These are phyloP conservation scores for Oryza glumipatula DNA, from an alignment of 176 grass and related monocot species.

Conservation along the genomic window DNA sequence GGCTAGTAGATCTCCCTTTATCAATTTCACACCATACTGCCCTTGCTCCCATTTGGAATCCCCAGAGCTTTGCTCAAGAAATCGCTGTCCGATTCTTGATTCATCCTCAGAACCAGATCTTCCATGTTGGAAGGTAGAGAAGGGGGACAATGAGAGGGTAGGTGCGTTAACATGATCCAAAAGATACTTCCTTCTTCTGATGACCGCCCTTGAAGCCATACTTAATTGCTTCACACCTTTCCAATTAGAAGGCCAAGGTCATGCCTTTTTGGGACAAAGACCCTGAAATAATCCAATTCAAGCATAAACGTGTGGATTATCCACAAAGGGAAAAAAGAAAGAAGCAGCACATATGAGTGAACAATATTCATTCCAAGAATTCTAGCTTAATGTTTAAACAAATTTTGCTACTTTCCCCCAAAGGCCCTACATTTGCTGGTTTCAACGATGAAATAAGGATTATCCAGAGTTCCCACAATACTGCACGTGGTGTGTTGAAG, in stretches of 20 bases:
- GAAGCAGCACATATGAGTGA: constrained; percentile 11
- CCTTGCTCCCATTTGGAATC: constrained; percentile 43
- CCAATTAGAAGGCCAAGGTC: constrained; percentile 48
- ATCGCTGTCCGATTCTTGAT: constrained; percentile 31
- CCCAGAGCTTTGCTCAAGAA: constrained; percentile 47
- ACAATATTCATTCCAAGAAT: background rate
- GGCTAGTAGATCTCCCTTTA: constrained; percentile 32
- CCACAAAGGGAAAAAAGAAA: background rate
- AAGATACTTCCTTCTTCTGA: constrained; percentile 73
- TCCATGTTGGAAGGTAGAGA: constrained; percentile 59
- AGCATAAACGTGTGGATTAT: constrained; percentile 1
- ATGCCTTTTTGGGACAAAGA: constrained; percentile 55
- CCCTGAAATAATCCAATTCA: constrained; percentile 54
- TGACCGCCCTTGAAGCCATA: constrained; percentile 82
- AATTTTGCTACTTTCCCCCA: background rate
- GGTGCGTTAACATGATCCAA: constrained; percentile 51
- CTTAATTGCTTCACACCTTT: constrained; percentile 52
- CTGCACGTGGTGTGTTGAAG: background rate
- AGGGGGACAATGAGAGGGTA: constrained; percentile 48
- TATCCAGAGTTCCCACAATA: background rate
- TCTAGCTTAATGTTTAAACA: background rate
- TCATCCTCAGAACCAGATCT: constrained; percentile 43
- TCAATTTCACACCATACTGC: constrained; percentile 47
- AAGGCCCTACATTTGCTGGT: background rate
- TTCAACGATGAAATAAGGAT: background rate